These are phyloP conservation scores for Cyberlindnera nakhonratchasimensis DNA, from an alignment of 805 yeast genomes.

Conservation along the genomic window DNA sequence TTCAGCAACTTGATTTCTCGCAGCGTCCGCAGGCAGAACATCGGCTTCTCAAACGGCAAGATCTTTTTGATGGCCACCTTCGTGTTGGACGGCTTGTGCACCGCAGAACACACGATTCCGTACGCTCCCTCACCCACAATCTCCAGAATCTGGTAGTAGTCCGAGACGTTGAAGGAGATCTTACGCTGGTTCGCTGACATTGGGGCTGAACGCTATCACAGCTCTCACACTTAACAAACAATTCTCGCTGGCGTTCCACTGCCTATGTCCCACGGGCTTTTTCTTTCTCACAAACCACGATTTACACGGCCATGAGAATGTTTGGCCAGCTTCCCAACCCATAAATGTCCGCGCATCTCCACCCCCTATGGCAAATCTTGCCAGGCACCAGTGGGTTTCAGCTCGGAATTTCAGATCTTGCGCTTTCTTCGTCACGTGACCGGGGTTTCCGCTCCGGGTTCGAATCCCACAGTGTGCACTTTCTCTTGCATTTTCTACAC, in stretches of 20 bases:
- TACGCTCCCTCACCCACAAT: constrained; percentile 80
- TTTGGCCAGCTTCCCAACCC: too few relatives aligned
- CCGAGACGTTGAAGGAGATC: constrained; percentile 59
- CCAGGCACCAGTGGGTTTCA: too few relatives aligned
- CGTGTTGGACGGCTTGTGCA: constrained; percentile 55
- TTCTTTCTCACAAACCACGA: too few relatives aligned
- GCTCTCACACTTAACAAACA: too few relatives aligned
- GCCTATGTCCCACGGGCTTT: too few relatives aligned
- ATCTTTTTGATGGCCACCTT: constrained; percentile 77
- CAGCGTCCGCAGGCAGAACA: constrained; percentile 66
- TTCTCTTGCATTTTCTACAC: not conserved
- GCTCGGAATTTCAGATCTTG: not conserved
- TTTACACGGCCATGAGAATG: too few relatives aligned
- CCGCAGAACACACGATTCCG: constrained; percentile 72
- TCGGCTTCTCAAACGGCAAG: constrained; percentile 61
- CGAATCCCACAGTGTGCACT: not conserved
- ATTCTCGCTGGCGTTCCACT: too few relatives aligned
- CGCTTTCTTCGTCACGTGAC: too few relatives aligned
- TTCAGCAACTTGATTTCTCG: constrained; percentile 65
- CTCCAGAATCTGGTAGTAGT: constrained; percentile 55
- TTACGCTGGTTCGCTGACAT: constrained; percentile 32
- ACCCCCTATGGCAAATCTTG: too few relatives aligned
- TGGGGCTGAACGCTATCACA: too few relatives aligned
- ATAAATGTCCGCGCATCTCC: too few relatives aligned
- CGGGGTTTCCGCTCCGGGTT: too few relatives aligned